Percentiles rank a stretch among this genome's conserved stretches.
Conservation (phyloP, 805 yeast species). For the Pichia scutulata region DNA sequence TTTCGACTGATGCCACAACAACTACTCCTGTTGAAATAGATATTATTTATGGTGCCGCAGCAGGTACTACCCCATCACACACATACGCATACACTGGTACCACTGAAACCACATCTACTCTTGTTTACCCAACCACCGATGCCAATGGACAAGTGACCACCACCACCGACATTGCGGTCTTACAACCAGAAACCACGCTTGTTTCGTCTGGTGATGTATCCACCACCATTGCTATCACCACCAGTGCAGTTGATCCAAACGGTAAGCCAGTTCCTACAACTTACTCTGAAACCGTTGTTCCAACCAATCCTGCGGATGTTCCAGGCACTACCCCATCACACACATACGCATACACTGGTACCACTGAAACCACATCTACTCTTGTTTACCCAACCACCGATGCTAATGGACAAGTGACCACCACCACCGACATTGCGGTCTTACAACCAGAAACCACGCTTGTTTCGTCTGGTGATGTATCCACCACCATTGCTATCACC, state of each 20-base stretch:
- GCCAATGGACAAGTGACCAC: no score
- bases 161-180: neutral
- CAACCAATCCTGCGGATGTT: neutral
- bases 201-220: neutral
- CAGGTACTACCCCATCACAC: neutral
- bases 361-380: neutral
- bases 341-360: neutral
- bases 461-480: neutral
- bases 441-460: neutral
- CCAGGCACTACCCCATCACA: neutral
- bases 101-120: no score
- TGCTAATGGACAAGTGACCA: neutral
- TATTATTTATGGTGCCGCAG: neutral
- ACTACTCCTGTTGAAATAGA: neutral
- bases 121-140: neutral
- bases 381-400: neutral
- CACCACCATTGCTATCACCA: neutral
- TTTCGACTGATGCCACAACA: neutral
- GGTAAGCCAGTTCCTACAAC: neutral
- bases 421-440: neutral
- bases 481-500: neutral
- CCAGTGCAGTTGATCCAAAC: neutral
- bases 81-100: neutral
- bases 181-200: neutral
- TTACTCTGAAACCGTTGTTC: neutral